Base-by-base conservation (phyloP, 2,329 filamentous ascomycete genomes). In the Penicillium sp. region DNA sequence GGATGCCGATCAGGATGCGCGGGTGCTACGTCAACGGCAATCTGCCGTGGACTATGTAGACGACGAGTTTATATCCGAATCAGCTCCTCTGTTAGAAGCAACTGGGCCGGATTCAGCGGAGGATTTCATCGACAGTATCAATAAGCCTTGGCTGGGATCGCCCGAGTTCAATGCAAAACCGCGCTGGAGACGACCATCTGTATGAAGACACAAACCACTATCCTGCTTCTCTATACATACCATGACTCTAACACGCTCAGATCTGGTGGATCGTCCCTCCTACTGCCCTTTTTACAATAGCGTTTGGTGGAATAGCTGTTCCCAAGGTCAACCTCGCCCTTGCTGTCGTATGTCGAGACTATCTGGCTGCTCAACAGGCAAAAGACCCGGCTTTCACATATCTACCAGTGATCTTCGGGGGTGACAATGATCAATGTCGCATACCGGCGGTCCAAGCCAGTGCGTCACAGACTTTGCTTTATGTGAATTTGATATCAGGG, bases 321-420 rank as follows among this genome's bases (percentile, higher is more conserved):
- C 92, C 93, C 9, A 94, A 89, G 70, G 80, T 96, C 60, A 96
- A 96, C 67, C 76, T 97, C 73, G 90, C 96, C 60, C 80, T 96
- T 60, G 82, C 87, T 57, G 80, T 99, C 26, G 84, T 97, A 52
- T 99, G 94, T 72, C 83, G 85, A 60, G 82, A 89, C 59, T 95
- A 96, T 72, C 88, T 94, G 62, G 81, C 86, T 23, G 88, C 95
- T 64, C 77, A 82, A 69, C 78, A 82, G 7, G 68, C 79, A 3
- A 63, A 73, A 8, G 80, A 90, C 60, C 86, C 87, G 0, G 40
- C 73, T 24, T 83, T 84, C 62, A 79, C 79, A 6, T 81, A 86
- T 66, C 68, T 81, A 1, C 88, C 89, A 0, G 79, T 92, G 3
- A 67, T 89, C 3, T 79, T 88, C 26, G 88, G 86, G 3, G 81